phyloP scores from a whole-genome alignment of 2,329 filamentous ascomycete genomes.

The Capronia americana region DNA sequence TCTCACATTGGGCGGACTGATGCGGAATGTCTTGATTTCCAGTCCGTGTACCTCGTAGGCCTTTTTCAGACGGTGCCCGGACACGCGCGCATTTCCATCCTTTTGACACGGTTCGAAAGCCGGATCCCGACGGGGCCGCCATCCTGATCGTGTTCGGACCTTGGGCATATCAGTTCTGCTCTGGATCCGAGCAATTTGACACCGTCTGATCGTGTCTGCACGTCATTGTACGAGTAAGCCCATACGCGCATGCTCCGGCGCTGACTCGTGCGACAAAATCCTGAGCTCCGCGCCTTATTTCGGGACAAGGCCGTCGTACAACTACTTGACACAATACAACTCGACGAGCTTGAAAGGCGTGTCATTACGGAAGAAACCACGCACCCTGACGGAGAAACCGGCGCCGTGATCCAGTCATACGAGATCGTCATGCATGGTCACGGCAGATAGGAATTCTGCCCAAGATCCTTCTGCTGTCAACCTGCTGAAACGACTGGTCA shows the following conservation, averaged over 20 bases:
- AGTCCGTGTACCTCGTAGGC: too few species aligned
- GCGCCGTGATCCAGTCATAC: constrained; percentile 61
- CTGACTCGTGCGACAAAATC: background rate
- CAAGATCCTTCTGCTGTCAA: constrained; percentile 43
- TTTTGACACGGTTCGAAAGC: background rate
- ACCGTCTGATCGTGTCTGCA: background rate
- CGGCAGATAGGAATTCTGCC: constrained; percentile 51
- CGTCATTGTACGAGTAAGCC: background rate
- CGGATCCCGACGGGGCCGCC: background rate
- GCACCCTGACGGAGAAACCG: background rate
- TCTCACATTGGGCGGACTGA: background rate
- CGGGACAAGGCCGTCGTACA: background rate
- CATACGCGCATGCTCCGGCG: background rate
- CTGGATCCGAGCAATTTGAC: background rate
- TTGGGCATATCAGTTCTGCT: background rate
- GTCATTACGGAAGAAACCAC: constrained; percentile 38
- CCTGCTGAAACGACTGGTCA: constrained; percentile 50
- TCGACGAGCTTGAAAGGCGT: constrained; percentile 46
- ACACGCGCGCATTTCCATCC: background rate
- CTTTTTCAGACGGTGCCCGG: background rate
- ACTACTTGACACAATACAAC: background rate
- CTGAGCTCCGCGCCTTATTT: background rate
- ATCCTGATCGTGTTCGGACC: background rate
- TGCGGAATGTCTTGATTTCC: background rate
- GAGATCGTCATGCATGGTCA: constrained; percentile 50